A percentile compares a stretch with the other conserved stretches of the same genome.
Evolutionary conservation across 495 filamentous ascomycete genomes (phyloP).

Genomic region (Xylaria acuta): DNA sequence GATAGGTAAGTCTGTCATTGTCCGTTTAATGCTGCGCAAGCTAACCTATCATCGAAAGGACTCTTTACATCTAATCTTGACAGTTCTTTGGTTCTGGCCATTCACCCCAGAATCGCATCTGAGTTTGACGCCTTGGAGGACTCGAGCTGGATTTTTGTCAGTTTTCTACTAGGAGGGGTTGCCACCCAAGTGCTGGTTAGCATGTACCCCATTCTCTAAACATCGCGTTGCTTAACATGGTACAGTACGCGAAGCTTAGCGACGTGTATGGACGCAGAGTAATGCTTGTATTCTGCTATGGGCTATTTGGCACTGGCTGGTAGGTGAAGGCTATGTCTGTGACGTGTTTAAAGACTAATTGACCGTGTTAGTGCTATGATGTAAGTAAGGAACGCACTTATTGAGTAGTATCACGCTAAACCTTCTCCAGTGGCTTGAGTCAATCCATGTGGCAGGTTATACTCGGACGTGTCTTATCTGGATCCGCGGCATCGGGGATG

Average conservation of each 20-base stretch:
- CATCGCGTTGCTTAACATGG: neutral
- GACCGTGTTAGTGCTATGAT: slow-evolving; percentile 50
- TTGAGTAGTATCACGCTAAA: neutral
- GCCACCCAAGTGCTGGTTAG: slow-evolving; percentile 65
- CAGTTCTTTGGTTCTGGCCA: slow-evolving; percentile 66
- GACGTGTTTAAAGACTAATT: slow-evolving; percentile 51
- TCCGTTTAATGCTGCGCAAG: neutral
- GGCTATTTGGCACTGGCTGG: slow-evolving; percentile 53
- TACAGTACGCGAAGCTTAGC: slow-evolving; percentile 56
- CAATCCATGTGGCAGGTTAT: slow-evolving; percentile 60
- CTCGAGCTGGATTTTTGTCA: slow-evolving; percentile 72
- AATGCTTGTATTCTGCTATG: slow-evolving; percentile 49
- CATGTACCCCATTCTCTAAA: neutral
- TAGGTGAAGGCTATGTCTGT: slow-evolving; percentile 31
- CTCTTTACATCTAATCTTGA: slow-evolving; percentile 72
- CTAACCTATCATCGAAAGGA: slow-evolving; percentile 46
- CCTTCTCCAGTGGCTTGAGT: slow-evolving; percentile 54
- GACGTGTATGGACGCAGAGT: slow-evolving; percentile 57
- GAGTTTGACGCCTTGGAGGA: slow-evolving; percentile 66
- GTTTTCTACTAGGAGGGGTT: slow-evolving; percentile 65
- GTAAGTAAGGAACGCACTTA: slow-evolving; percentile 56
- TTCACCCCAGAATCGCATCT: slow-evolving; percentile 67
- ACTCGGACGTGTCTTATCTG: slow-evolving; percentile 63
- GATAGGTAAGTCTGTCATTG: slow-evolving; percentile 14
- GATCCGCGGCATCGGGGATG: slow-evolving; percentile 65